Conservation (phyloP, 192 early-diverging fungal species). For the Diversispora epigaea region DNA sequence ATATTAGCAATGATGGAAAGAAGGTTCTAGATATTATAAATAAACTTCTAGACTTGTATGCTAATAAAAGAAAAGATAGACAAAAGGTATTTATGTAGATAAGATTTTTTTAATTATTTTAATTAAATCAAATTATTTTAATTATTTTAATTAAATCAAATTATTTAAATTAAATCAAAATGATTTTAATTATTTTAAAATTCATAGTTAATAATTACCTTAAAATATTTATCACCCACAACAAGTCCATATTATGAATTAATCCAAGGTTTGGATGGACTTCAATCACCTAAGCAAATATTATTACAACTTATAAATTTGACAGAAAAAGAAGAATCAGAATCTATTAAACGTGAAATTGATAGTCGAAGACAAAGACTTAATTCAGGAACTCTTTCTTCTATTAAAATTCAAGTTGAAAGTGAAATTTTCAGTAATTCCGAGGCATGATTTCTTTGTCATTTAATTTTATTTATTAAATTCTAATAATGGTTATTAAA, state of each 20-base stretch:
- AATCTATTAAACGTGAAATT: conserved; percentile 61
- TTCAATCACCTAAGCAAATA: conserved; percentile 41
- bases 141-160: neutral
- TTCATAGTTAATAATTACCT: conserved; percentile 37
- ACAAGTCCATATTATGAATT: conserved; percentile 46
- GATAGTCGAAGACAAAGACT: conserved; percentile 65
- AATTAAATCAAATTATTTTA: neutral
- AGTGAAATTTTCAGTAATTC: conserved; percentile 66
- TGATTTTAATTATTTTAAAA: conserved; percentile 18
- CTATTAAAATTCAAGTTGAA: conserved; percentile 61
- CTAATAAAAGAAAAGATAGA: conserved; percentile 42
- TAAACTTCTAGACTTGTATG: conserved; percentile 54
- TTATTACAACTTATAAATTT: conserved; percentile 38
- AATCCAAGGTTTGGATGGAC: conserved; percentile 32
- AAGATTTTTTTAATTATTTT: neutral
- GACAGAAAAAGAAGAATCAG: conserved; percentile 38
- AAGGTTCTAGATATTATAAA: conserved; percentile 50
- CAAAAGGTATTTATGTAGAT: conserved; percentile 33
- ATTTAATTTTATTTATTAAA: neutral
- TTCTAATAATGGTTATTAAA: neutral
- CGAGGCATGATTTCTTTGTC: conserved; percentile 38
- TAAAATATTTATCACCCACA: conserved; percentile 44
- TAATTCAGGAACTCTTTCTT: conserved; percentile 60
- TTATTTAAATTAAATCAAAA: no score
- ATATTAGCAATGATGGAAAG: conserved; percentile 49